Evolutionary conservation across 2,329 filamentous ascomycete genomes (phyloP), one percentile per base, ranked within the genome.

Genomic region (Didymella lethalis): DNA sequence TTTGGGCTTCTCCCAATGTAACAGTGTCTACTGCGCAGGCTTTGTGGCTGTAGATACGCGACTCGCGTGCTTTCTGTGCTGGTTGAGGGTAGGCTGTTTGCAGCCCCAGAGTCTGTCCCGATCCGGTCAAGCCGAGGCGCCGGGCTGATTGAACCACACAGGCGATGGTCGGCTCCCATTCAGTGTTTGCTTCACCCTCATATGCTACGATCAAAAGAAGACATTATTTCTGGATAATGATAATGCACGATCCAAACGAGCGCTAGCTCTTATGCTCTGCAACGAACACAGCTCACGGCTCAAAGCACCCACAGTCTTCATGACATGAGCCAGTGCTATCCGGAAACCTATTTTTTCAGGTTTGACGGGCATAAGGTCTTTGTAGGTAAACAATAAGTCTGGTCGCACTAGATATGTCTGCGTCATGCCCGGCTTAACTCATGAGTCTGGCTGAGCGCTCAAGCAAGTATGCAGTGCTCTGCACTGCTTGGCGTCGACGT

Each of bases 41-140:
- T 47, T 7, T 50, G 18, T 29, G 32, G 46, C 50, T 50, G 50
- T 47, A 26, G 45, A 29, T 41, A 43, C 46, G 41, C 50, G 23
- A 47, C 41, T 44, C n/a, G 23, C 50, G 50, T 40, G 31, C 41
- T 38, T 45, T 44, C 45, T 12, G 54, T 52, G 40, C 50, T 45
- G 23, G 40, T 59, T 46, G 46, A 54, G 41, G 56, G 50, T 47
- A 50, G 50, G 50, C 36, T 40, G 36, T 40, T 40, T 40, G 41
- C 56, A 47, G 56, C 54, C 54, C 32, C 46, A 47, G 46, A 34
- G 56, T 41, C 34, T 44, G 41, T 18, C 50, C 56, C 41, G 47
- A 59, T 59, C 43, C 28, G 50, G 56, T 48, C 54, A 59, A 59
- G 56, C 56, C 56, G 56, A 54, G 56, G 56, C 56, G 50, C 48